Conservation (phyloP, 2,329 filamentous ascomycete species). For the Diaporthe citriasiana region DNA sequence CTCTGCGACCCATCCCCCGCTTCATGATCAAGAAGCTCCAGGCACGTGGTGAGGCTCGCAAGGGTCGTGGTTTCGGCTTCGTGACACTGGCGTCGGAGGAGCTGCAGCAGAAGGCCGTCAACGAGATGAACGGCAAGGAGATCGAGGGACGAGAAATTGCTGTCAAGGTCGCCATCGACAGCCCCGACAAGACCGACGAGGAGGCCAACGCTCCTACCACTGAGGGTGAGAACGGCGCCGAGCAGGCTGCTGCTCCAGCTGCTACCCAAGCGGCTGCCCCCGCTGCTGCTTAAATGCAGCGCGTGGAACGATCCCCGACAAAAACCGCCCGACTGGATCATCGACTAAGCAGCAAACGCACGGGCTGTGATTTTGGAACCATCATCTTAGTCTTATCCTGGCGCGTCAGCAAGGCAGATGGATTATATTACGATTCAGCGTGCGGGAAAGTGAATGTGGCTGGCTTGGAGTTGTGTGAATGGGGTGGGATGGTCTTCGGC, state of each 20-base stretch:
- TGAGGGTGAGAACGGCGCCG: constrained; percentile 57
- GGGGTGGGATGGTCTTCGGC: constrained; percentile 36
- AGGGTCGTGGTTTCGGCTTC: constrained; percentile 99
- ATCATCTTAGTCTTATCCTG: constrained; percentile 43
- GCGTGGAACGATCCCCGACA: constrained; percentile 4
- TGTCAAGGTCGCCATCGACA: constrained; percentile 99
- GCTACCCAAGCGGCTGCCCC: constrained; percentile 42
- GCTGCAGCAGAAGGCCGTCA: constrained; percentile 95
- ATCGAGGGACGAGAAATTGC: constrained; percentile 99
- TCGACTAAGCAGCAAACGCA: constrained; percentile 32
- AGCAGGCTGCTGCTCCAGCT: constrained; percentile 51
- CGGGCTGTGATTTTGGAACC: constrained; percentile 32
- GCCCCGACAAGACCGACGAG: constrained; percentile 94
- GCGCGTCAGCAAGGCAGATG: constrained; percentile 38
- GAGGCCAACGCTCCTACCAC: constrained; percentile 74
- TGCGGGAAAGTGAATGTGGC: constrained; percentile 44
- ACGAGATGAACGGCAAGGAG: constrained; percentile 99
- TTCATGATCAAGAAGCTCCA: constrained; percentile 99
- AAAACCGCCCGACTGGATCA: constrained; percentile 24
- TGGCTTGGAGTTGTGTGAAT: constrained; percentile 42
- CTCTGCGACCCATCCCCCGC: constrained; percentile 95
- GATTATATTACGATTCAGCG: constrained; percentile 45
- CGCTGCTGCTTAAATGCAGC: constrained; percentile 50
- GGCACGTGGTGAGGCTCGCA: constrained; percentile 96
- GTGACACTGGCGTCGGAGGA: constrained; percentile 96